Base-by-base conservation (phyloP, 1,284 basidiomycete species). In the Heterobasidion occidentale region DNA sequence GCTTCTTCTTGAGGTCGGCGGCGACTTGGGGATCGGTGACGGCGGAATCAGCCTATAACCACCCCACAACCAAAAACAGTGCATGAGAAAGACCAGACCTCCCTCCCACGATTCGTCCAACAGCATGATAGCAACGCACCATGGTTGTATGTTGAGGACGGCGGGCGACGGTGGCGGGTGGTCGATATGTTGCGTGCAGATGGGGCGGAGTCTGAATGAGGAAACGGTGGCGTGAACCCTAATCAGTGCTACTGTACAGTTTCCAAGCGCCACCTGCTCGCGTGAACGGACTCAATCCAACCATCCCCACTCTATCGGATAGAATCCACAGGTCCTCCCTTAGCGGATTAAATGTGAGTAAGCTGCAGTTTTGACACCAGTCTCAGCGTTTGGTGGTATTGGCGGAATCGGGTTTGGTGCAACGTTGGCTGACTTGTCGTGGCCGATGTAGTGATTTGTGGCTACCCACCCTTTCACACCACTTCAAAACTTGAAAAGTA, bases 1-100 rank as follows among this genome's bases (percentile, higher is more conserved):
- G 83, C 84, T 88, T 93, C 80, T 94, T 94, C 89, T 96, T 96
- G 78, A 95, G 83, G 74, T 94, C 93, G 64, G 93, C 93, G 67
- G 93, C 93, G 71, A 91, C 76, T 73, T 84, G 73, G 68, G 92
- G 90, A 74, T 94, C 92, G 73, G 93, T 95, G 68, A 92, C 78
- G 56, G 77, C 77, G 67, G 80, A 73, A 72, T 92, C 90, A 74
- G 91, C 88, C 90, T 90, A 61, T 6, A 59, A 34, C 55, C 46
- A 36, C 7, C 33, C n/a, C 20, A 54, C 34, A 48, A 60, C 36
- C 53, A 33, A 48, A 52, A 35, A 58, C 62, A 33, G 55, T 27
- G 5, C 5, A 27, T 67, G 63, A 69, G 58, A 27, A 27, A 27
- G 27, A 27, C 27, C 27, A 27, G 6, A 5, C 27, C 27, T 27